Percentiles rank a stretch among this genome's conserved stretches.
phyloP scores from a whole-genome alignment of 2,329 filamentous ascomycete genomes.

The Cytospora mali region DNA sequence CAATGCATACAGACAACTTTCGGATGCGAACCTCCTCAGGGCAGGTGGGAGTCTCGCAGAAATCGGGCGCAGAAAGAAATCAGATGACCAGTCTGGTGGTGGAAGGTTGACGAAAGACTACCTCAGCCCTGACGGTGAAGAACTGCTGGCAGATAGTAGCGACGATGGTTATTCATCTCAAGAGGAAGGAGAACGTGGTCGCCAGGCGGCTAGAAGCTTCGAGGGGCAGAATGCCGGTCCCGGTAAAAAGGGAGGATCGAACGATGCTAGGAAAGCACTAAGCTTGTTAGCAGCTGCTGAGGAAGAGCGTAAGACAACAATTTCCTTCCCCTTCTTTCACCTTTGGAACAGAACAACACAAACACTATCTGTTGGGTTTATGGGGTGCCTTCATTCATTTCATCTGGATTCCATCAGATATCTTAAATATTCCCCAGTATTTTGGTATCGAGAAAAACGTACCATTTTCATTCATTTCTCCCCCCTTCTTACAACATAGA shows the following conservation, averaged over 20 bases:
- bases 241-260: slow-evolving; percentile 33
- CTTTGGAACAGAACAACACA: background rate
- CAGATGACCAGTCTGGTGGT: slow-evolving; percentile 44
- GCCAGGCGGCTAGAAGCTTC: slow-evolving; percentile 54
- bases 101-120: slow-evolving; percentile 71
- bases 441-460: background rate
- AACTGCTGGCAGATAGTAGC: slow-evolving; percentile 66
- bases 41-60: slow-evolving; percentile 65
- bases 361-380: background rate
- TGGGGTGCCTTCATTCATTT: background rate
- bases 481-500: no score
- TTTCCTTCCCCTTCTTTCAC: background rate
- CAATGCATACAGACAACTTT: slow-evolving; percentile 70
- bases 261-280: slow-evolving; percentile 47
- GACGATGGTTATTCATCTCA: slow-evolving; percentile 66
- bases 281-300: slow-evolving; percentile 75
- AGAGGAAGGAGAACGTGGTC: slow-evolving; percentile 66
- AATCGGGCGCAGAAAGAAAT: slow-evolving; percentile 61
- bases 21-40: slow-evolving; percentile 68
- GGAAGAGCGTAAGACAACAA: slow-evolving; percentile 68
- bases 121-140: slow-evolving; percentile 65
- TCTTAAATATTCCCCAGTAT: background rate
- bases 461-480: background rate
- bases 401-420: background rate
- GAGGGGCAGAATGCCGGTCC: slow-evolving; percentile 44